Percentiles rank a stretch among this genome's conserved stretches.
Evolutionary conservation across 768 basidiomycete genomes (phyloP).

Genomic region (Boletus tylopilopsis): DNA sequence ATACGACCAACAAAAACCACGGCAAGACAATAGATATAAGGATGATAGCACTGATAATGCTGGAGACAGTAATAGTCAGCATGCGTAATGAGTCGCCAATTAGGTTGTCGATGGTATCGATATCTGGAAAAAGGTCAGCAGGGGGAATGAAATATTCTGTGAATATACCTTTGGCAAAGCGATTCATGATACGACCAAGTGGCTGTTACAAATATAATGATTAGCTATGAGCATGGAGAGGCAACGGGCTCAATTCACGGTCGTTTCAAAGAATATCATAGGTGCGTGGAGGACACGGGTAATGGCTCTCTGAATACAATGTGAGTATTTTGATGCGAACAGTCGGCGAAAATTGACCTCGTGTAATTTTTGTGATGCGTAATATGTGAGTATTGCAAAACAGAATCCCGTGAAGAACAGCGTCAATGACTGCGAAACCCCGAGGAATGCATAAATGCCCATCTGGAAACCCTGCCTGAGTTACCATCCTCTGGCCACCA

Average conservation of each 20-base stretch:
- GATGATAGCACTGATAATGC: constrained; percentile 73
- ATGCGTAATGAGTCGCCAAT: constrained; percentile 76
- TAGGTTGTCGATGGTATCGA: constrained; percentile 77
- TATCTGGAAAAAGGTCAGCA: constrained; percentile 37
- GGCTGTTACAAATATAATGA: constrained; percentile 40
- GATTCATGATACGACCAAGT: constrained; percentile 85
- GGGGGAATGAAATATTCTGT: background rate
- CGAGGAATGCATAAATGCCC: constrained; percentile 75
- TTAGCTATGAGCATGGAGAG: background rate
- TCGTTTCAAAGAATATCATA: constrained; percentile 89
- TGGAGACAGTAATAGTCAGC: constrained; percentile 58
- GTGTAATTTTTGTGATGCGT: constrained; percentile 71
- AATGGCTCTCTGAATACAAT: constrained; percentile 48
- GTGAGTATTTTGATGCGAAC: background rate
- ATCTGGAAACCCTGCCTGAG: constrained; percentile 43
- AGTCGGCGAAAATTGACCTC: constrained; percentile 35
- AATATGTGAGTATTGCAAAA: constrained; percentile 68
- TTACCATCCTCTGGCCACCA: constrained; percentile 26
- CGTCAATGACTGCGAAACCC: constrained; percentile 63
- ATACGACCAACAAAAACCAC: constrained; percentile 80
- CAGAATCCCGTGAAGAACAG: constrained; percentile 64
- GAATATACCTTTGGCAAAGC: constrained; percentile 70
- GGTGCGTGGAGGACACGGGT: constrained; percentile 76
- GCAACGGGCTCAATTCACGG: constrained; percentile 38
- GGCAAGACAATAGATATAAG: constrained; percentile 74